Percentiles rank a stretch among this genome's conserved stretches.
These are phyloP conservation scores for Penicillium sp. DNA, from an alignment of 2,329 filamentous ascomycete genomes.

Conservation along the genomic window DNA sequence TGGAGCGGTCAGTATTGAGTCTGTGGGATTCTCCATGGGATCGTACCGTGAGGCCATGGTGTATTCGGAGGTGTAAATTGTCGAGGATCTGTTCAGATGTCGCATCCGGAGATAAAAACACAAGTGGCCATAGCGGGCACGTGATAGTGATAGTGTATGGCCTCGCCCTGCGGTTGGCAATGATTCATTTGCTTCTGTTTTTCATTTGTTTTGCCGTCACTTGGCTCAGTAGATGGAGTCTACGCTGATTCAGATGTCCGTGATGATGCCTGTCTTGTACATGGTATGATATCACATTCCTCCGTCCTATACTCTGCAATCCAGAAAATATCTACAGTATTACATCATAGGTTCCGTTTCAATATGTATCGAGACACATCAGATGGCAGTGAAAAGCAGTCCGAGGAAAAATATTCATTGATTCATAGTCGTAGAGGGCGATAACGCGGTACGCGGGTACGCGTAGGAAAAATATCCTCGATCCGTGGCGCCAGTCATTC, in stretches of 20 bases:
- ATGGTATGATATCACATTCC: not conserved
- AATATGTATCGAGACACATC: too few species aligned
- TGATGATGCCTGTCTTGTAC: too few species aligned
- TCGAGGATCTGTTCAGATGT: slow-evolving; percentile 6
- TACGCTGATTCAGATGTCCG: too few species aligned
- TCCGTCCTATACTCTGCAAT: not conserved
- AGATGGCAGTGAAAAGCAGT: not conserved
- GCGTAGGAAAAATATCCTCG: slow-evolving; percentile 5
- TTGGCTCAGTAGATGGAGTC: too few species aligned
- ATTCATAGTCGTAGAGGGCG: slow-evolving; percentile 18
- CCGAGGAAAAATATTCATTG: slow-evolving; percentile 15
- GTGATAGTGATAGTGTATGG: slow-evolving; percentile 21
- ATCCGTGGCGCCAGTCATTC: slow-evolving; percentile 20
- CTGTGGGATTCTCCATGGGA: not conserved
- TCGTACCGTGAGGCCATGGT: slow-evolving; percentile 41
- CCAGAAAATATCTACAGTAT: not conserved
- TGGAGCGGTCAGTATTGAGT: slow-evolving; percentile 32
- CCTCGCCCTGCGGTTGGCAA: too few species aligned
- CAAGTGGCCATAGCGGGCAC: slow-evolving; percentile 28
- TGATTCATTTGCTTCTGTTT: not conserved
- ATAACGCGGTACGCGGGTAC: slow-evolving; percentile 7
- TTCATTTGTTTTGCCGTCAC: not conserved
- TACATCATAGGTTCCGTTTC: not conserved
- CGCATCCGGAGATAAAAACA: slow-evolving; percentile 25
- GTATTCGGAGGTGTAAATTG: slow-evolving; percentile 2